Base-by-base conservation (phyloP, 2,329 filamentous ascomycete genomes). In the Leptographium radiaticola region DNA sequence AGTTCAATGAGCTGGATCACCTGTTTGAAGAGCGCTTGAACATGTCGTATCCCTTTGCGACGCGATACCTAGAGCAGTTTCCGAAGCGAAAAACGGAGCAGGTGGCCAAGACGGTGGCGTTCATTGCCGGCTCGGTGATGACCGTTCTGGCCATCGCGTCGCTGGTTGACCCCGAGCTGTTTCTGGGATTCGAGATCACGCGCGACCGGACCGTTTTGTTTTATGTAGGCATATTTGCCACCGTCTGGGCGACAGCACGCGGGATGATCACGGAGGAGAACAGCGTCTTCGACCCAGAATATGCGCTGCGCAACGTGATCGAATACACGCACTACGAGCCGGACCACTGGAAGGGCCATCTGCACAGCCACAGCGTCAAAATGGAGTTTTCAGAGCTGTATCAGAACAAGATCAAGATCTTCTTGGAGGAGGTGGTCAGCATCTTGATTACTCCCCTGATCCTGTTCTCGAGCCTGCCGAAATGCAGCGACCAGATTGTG, bases 1-100 rank as follows among this genome's bases (percentile, higher is more conserved):
- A 97, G 66, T 98, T 97, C 75, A 98, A 98, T 63, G 93, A 98
- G 67, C 76, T 98, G 1, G 85, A 86, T 54, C 93, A 98, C 67
- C 76, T 97, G 2, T 98, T 97, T 62, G 80, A 89, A 56, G 87
- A 91, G 59, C 83, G 93, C 20, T 75, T 91, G 44, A 90, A 95
- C 59, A 94, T 97, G 86, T 95, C 93, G 0, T 89, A 93, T 63
- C 90, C 91, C 0, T 96, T 89, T 65, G 91, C 93, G 2, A 89
- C 86, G 38, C 81, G 89, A 49, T 98, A 98, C 63, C 78, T 98
- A 31, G 89, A 95, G 59, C 91, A 97, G 59, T 98, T 98, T 57
- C 93, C 93, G 0, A 97, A 97, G 66, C 84, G 90, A 64, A 95
- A 96, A 69, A 93, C 84, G 0, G 86, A 93, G 57, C 89, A 95